Base-by-base conservation (phyloP, 2,329 filamentous ascomycete species). In the Aspergillus sp. region DNA sequence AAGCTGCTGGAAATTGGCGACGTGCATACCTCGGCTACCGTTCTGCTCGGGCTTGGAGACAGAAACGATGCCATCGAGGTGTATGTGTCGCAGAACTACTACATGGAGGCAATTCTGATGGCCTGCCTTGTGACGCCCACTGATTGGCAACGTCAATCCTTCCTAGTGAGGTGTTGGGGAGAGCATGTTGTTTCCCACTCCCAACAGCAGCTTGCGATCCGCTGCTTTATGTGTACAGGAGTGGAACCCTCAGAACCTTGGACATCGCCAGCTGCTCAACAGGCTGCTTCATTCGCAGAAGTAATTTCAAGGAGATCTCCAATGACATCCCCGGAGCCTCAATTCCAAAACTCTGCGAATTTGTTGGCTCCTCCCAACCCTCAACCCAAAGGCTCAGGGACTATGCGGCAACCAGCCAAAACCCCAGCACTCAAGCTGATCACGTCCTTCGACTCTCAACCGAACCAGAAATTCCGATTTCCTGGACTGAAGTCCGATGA, bases 31-130 rank as follows among this genome's bases (percentile, higher is more conserved):
- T 92, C 95, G 5, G 93, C 92, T 18, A 94, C 94, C 0, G 94
- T 98, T 63, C 87, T 99, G 75, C 87, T 99, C 36, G 92, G 93
- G 14, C 87, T 99, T 76, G 93, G 93, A 2, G 94, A 98, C 71
- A 83, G 91, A 67, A 94, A 96, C 65, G 94, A 99, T 73, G 95
- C 95, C 0, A 93, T 99, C 60, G 95, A 99, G 75, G 90, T 97
- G 31, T 99, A 99, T 69, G 87, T 96, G 32, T 96, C 93, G 11
- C 92, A 95, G 65, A 92, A 89, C 74, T 88, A 89, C 69, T 96
- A 89, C 73, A 90, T 99, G 89, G 95, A 99, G 77, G 94, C 95
- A 2, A 83, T 98, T 32, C 85, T 99, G 14, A 83, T 99, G 64
- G 90, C 92, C 0, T 96, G 92, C 69, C 81, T 97, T 12, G 85